Evolutionary conservation across 257 asterid genomes (phyloP), one percentile per base, ranked within the genome.

Genomic region (Solanum corneliomulleri): DNA sequence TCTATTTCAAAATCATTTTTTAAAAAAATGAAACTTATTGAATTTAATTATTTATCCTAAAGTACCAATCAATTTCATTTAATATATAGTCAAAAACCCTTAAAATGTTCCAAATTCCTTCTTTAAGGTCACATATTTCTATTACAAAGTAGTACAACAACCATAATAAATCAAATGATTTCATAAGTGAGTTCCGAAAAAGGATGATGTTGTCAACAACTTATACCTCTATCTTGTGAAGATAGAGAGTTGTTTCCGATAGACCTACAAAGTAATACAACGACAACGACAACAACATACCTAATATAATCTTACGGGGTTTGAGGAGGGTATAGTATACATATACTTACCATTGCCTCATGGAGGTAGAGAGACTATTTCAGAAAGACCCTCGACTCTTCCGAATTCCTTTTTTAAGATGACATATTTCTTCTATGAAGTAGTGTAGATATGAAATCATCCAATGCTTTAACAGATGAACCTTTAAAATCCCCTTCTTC

Each of bases 401-500:
- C 39, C 16, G 14, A 13, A 52, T 52, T 13, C 49, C 64, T 12
- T 77, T 80, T 20, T 81, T 49, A 10, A 81, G 69, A 49, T 49
- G 69, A 29, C 85, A 81, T 3, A 31, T 86, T 89, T 82, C 86
- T 75, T 58, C 80, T 56, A 45, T 89, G 87, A 74, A 91, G 86
- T 6, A 96, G 85, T 6, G 89, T 88, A 74, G 93, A 86, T 21
- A 93, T 89, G 85, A 93, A 96, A 71, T 91, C 90, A 88, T 93
- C 97, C 89, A 94, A 89, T 9, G 95, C 94, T 88, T 76, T 87
- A 31, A 68, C 37, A 1, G 98, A 91, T 86, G 98, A 94, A 3
- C 98, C 98, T 37, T 75, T 89, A 1, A 77, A 3, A 7, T 85
- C 87, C 21, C 82, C 93, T 12, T 91, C 94, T 82, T 93, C 98